Conservation (phyloP, 2,329 filamentous ascomycete genomes). For the Pestalotiopsis sp. region DNA sequence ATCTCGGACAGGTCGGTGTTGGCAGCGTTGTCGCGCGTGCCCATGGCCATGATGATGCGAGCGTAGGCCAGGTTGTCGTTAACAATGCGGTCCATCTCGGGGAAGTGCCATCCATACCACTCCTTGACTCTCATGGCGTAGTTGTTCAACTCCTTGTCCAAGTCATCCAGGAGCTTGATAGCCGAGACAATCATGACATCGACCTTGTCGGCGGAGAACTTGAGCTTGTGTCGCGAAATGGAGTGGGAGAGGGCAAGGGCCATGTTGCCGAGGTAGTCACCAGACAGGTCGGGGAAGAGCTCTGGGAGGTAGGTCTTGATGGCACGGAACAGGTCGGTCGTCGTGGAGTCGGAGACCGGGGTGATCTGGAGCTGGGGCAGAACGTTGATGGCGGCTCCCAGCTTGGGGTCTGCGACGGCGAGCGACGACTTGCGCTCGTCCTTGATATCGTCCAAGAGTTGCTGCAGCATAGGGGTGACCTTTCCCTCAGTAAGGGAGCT, state of each 20-base stretch:
- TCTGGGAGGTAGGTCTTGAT: constrained; percentile 90
- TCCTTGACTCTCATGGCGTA: constrained; percentile 99
- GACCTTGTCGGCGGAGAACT: constrained; percentile 98
- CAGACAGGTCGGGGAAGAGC: constrained; percentile 84
- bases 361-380: constrained; percentile 85
- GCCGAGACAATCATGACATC: constrained; percentile 99
- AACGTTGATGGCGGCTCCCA: constrained; percentile 90
- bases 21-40: constrained; percentile 81
- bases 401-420: constrained; percentile 90
- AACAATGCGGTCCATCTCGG: constrained; percentile 94
- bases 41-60: constrained; percentile 84
- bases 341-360: constrained; percentile 77
- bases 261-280: constrained; percentile 90
- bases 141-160: constrained; percentile 98
- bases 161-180: constrained; percentile 88
- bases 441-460: constrained; percentile 86
- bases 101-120: constrained; percentile 99
- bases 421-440: constrained; percentile 97
- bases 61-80: constrained; percentile 97
- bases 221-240: constrained; percentile 94
- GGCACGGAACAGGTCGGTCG: constrained; percentile 88
- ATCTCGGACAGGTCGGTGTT: constrained; percentile 83
- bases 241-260: constrained; percentile 95
- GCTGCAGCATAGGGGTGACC: constrained; percentile 83
- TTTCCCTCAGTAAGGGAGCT: constrained; percentile 89